Evolutionary conservation across 2,329 filamentous ascomycete genomes (phyloP), one percentile per base, ranked within the genome.

Genomic region (Penicillium sumatraense): DNA sequence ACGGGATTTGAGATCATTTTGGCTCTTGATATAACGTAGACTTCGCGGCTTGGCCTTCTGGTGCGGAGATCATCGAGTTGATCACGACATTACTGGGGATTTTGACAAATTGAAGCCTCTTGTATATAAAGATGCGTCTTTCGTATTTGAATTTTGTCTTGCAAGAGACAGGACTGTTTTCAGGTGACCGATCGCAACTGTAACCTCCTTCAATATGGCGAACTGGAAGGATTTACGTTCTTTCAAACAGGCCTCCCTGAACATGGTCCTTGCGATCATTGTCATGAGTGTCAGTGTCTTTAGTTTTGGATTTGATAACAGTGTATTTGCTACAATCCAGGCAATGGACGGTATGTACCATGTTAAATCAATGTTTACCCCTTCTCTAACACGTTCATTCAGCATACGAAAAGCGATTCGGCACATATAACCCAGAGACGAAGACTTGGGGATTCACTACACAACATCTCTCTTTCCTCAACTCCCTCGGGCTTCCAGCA

Each of bases 221-320:
- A 44, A 44, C 21, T 29, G 11, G 24, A 44, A 44, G n/a, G 41
- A 44, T 20, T 20, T 44, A 9, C 38, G 38, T 2, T 31, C 49
- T 10, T 51, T 51, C 20, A 33, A 42, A 5, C 49, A 45, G 26
- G 38, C 23, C 13, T 44, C 49, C 3, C 31, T 41, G 29, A 51
- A 51, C 9, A 29, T 51, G 27, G 11, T 45, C 1, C 16, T 51
- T 6, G 49, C 49, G 3, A 45, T 51, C 21, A 23, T 51, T 3
- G 49, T 51, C 13, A 51, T 51, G 13, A 51, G 33, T 18, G 23
- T 36, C 29, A 51, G 49, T 20, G 49, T 51, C 2, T 51, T 51
- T 9, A 51, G 49, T 18, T 51, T 45, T 36, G 49, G 49, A 16
- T 51, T 51, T 36, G 49, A 51, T 33, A 41, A 51, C n/a, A 51